Percentiles rank a stretch among this genome's conserved stretches.
phyloP scores from a whole-genome alignment of 2,329 filamentous ascomycete genomes.

The Beauveria australis region DNA sequence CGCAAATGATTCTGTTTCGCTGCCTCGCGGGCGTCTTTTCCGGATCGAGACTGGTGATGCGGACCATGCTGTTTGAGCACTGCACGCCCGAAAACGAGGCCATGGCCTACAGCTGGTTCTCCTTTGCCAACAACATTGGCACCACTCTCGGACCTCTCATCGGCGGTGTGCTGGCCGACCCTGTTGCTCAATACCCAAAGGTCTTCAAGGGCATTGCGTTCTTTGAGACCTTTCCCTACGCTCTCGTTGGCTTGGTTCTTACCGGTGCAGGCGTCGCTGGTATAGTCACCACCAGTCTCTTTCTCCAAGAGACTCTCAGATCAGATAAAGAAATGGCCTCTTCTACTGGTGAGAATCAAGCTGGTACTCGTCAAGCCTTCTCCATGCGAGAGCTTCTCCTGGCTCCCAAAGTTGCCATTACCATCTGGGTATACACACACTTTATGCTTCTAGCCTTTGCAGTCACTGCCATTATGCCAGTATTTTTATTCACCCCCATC shows the following conservation, averaged over 20 bases:
- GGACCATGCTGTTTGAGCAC: constrained; percentile 70
- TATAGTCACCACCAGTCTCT: constrained; percentile 43
- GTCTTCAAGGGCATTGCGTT: constrained; percentile 40
- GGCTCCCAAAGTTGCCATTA: constrained; percentile 55
- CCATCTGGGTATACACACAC: constrained; percentile 58
- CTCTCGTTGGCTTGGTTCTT: constrained; percentile 44
- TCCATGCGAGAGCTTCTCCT: constrained; percentile 40
- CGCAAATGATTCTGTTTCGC: constrained; percentile 67
- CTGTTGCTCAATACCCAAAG: constrained; percentile 52
- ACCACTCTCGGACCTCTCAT: constrained; percentile 64
- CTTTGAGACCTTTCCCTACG: constrained; percentile 44
- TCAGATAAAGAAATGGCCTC: constrained; percentile 20
- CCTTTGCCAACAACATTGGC: constrained; percentile 65
- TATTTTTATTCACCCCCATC: constrained; percentile 59
- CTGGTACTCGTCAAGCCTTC: neutral
- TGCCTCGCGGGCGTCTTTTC: constrained; percentile 68
- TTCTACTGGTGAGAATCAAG: too few relatives aligned
- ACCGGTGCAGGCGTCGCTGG: constrained; percentile 47
- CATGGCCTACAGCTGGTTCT: constrained; percentile 66
- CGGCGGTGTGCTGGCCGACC: constrained; percentile 63
- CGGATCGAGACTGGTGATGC: constrained; percentile 64
- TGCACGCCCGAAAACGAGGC: constrained; percentile 64
- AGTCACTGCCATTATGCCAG: constrained; percentile 61
- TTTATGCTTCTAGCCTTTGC: constrained; percentile 61
- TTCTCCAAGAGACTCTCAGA: constrained; percentile 54